Percentiles rank a stretch among this genome's conserved stretches.
Conservation (phyloP, 345 rosid species). For the Eucalyptus globulus region DNA sequence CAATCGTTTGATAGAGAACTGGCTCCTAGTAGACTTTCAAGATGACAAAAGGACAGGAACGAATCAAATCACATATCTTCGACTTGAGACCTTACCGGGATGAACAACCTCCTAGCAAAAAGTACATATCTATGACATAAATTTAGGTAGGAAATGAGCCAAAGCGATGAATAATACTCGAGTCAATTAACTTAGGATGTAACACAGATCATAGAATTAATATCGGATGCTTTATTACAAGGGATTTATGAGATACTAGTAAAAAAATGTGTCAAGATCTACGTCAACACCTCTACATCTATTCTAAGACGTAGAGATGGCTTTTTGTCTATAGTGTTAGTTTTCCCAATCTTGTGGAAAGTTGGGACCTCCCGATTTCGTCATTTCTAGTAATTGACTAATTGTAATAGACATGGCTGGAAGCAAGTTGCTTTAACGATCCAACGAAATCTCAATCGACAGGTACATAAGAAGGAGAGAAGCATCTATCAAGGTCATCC, state of each 20-base stretch:
- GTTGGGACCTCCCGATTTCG: background rate
- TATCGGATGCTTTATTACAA: background rate
- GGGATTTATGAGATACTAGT: background rate
- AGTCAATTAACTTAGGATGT: too few relatives aligned
- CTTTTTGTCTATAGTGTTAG: background rate
- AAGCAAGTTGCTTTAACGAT: background rate
- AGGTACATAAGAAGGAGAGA: background rate
- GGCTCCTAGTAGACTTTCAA: background rate
- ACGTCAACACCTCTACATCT: background rate
- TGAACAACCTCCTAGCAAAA: background rate
- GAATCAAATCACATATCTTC: rapidly evolving
- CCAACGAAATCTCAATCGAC: background rate
- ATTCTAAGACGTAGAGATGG: background rate
- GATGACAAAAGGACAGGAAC: too few relatives aligned
- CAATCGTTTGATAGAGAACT: too few relatives aligned
- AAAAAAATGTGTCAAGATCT: background rate
- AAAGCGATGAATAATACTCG: background rate
- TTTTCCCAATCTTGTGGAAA: background rate
- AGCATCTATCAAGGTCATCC: background rate
- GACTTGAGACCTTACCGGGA: rapidly evolving
- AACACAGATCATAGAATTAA: rapidly evolving
- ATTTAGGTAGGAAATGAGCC: background rate
- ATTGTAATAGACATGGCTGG: background rate
- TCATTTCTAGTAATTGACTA: background rate
- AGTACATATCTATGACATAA: background rate